Percentiles rank a stretch among this genome's conserved stretches.
Evolutionary conservation across 2,329 filamentous ascomycete genomes (phyloP).

Genomic region (Arachnopeziza araneosa): DNA sequence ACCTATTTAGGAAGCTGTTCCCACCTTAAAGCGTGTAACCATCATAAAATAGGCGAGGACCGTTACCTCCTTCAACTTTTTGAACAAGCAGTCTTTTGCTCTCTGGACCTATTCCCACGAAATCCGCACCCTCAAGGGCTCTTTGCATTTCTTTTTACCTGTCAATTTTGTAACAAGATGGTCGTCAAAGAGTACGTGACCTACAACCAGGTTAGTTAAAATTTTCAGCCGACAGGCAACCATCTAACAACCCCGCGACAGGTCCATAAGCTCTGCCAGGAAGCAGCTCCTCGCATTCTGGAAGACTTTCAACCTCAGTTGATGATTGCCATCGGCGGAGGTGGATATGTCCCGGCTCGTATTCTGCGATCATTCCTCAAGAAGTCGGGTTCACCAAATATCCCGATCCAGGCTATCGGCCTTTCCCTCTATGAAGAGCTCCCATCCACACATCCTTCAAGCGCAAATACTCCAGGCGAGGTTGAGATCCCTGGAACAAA

Average conservation of each 20-base stretch:
- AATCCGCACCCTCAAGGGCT: constrained; percentile 8
- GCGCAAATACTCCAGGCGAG: constrained; percentile 38
- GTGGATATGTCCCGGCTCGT: constrained; percentile 92
- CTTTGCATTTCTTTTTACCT: not conserved
- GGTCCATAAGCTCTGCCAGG: constrained; percentile 97
- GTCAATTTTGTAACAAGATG: constrained; percentile 46
- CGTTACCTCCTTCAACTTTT: constrained; percentile 3
- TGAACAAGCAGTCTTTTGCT: not conserved
- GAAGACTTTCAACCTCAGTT: constrained; percentile 85
- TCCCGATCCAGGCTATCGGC: constrained; percentile 97
- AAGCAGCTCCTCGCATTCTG: constrained; percentile 75
- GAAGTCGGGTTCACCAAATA: constrained; percentile 79
- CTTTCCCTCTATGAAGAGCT: constrained; percentile 94
- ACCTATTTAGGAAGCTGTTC: not conserved
- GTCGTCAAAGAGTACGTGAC: constrained; percentile 83
- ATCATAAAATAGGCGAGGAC: constrained; percentile 14
- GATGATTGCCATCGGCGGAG: constrained; percentile 97
- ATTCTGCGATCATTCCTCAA: constrained; percentile 98
- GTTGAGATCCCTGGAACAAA: constrained; percentile 78
- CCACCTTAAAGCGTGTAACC: not conserved
- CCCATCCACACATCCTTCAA: constrained; percentile 46
- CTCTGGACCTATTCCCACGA: constrained; percentile 12
- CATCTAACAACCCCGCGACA: constrained; percentile 33
- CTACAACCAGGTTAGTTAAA: constrained; percentile 72
- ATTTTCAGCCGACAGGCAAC: not conserved